These are phyloP conservation scores for Phellopilus nigrolimitatus DNA, from an alignment of 1,284 basidiomycete genomes.

Conservation along the genomic window DNA sequence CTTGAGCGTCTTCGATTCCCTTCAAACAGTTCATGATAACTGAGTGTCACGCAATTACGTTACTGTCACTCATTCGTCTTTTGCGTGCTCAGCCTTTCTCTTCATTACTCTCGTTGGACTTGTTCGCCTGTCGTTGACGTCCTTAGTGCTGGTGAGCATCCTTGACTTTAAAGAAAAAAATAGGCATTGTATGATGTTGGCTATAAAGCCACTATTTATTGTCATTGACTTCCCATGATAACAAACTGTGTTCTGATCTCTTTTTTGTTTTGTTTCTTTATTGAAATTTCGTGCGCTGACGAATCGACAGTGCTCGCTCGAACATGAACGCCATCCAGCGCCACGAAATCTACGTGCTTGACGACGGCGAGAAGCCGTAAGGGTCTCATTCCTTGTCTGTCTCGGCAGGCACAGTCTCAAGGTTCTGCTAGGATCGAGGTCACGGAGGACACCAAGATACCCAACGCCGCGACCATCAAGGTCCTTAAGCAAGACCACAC, in stretches of 20 bases:
- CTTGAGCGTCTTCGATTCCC: conserved; percentile 12
- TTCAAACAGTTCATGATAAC: no score
- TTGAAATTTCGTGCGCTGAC: neutral
- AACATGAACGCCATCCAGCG: conserved; percentile 91
- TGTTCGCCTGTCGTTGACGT: neutral
- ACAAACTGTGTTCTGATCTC: conserved; percentile 38
- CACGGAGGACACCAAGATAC: conserved; percentile 94
- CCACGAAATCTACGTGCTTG: conserved; percentile 87
- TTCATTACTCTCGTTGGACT: neutral
- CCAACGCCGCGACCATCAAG: conserved; percentile 92
- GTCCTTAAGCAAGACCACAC: conserved; percentile 98
- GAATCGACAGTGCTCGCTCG: neutral
- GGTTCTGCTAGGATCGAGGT: conserved; percentile 73
- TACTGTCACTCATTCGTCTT: no score
- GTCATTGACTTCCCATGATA: conserved; percentile 60
- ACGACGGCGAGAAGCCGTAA: conserved; percentile 90
- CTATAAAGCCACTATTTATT: conserved; percentile 57
- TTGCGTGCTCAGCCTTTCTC: no score
- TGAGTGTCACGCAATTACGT: no score
- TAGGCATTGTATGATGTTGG: conserved; percentile 47
- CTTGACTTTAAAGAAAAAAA: neutral
- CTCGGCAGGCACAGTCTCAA: neutral
- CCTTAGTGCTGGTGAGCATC: conserved; percentile 21
- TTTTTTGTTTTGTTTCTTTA: neutral
- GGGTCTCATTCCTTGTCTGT: conserved; percentile 29